Conservation (phyloP, 2,329 filamentous ascomycete species). For the Aspergillus neoniger region DNA sequence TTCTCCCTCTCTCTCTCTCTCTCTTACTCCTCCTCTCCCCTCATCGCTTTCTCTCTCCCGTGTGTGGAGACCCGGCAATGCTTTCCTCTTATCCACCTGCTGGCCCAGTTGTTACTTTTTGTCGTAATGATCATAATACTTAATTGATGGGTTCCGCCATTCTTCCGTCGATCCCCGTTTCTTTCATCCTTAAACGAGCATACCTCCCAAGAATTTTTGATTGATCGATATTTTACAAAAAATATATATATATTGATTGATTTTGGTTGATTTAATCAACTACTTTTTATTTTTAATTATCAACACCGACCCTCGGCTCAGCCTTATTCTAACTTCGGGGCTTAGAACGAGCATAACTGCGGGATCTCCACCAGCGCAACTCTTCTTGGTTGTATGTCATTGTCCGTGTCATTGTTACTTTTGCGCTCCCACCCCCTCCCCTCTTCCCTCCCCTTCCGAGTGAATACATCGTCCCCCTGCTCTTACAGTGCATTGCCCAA, state of each 20-base stretch:
- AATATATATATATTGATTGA: too few species aligned
- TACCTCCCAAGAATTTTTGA: background rate
- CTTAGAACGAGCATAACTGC: constrained; percentile 3
- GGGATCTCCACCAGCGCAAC: constrained; percentile 10
- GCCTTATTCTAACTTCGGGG: background rate
- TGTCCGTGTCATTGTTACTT: background rate
- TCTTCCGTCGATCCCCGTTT: constrained; percentile 2
- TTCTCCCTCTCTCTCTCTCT: constrained; percentile 9
- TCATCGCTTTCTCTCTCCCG: constrained; percentile 12
- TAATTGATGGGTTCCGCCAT: constrained; percentile 12
- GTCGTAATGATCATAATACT: constrained; percentile 15
- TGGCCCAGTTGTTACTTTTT: constrained; percentile 27
- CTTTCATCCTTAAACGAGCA: background rate
- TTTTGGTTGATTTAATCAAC: too few species aligned
- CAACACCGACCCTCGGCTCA: background rate
- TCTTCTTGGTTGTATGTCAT: constrained; percentile 11
- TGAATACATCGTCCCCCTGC: background rate
- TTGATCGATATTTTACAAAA: too few species aligned
- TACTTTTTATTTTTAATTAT: background rate
- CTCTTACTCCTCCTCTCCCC: background rate
- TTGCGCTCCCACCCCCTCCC: constrained; percentile 2
- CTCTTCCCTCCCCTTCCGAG: constrained; percentile 1
- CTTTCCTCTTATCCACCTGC: constrained; percentile 22
- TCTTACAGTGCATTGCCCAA: constrained; percentile 9
- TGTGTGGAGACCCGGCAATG: constrained; percentile 20